These are phyloP conservation scores for Spencermartinsiella ligniputridi DNA, from an alignment of 1,139 yeast species.

Conservation along the genomic window DNA sequence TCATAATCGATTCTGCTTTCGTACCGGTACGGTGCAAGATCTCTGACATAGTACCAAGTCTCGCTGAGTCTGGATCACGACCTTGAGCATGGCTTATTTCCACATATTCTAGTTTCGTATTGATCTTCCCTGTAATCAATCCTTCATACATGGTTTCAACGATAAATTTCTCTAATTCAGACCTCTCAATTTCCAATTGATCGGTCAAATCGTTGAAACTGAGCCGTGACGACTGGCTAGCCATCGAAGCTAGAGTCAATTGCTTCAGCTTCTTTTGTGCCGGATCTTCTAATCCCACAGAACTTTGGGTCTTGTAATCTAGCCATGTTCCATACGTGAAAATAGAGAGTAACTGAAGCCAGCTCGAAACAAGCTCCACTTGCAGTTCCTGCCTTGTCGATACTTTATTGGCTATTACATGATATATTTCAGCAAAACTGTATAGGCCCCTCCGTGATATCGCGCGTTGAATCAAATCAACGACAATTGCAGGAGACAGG, in stretches of 20 bases:
- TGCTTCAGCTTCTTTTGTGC: conserved; percentile 22
- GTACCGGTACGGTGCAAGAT: conserved; percentile 12
- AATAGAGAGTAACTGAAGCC: conserved; percentile 19
- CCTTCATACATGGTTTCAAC: conserved; percentile 25
- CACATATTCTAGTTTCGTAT: conserved; percentile 20
- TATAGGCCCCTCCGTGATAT: conserved; percentile 16
- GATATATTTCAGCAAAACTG: conserved; percentile 22
- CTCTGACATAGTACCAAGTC: conserved; percentile 17
- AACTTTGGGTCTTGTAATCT: conserved; percentile 10
- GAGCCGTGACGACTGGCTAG: conserved; percentile 11
- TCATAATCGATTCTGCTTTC: background rate
- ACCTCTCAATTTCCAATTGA: conserved; percentile 13
- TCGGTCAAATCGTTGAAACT: conserved; percentile 13
- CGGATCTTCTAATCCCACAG: conserved; percentile 11
- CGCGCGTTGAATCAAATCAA: conserved; percentile 17
- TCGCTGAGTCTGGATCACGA: conserved; percentile 19
- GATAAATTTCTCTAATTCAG: conserved; percentile 22
- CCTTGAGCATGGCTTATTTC: conserved; percentile 20
- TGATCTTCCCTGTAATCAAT: conserved; percentile 22
- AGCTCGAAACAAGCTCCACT: conserved; percentile 6
- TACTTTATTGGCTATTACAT: conserved; percentile 8
- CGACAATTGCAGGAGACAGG: conserved; percentile 1
- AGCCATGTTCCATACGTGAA: conserved; percentile 23
- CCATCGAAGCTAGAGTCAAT: conserved; percentile 19
- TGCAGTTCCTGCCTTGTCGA: conserved; percentile 4